Conservation (phyloP, 331 rosid genomes). For the Quercus lobata region DNA sequence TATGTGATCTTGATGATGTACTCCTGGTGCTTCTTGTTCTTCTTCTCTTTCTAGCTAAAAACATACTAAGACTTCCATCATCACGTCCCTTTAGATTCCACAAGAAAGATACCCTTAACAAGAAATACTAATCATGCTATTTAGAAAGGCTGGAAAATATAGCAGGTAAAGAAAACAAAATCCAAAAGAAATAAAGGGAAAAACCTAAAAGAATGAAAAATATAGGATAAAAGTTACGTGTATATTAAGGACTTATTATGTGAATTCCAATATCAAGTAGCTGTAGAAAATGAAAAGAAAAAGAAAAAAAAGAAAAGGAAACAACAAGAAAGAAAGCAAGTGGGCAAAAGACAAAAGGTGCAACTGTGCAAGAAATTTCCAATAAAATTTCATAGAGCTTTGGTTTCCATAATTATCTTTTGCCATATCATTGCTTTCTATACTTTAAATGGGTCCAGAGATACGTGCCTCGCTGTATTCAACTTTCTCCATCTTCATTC, state of each 20-base stretch:
- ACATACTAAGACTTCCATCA: slow-evolving; percentile 21
- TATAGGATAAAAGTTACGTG: not conserved
- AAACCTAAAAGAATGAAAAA: not conserved
- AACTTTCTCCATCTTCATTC: slow-evolving; percentile 27
- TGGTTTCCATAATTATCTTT: not conserved
- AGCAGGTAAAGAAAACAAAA: not conserved
- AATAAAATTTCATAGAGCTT: not conserved
- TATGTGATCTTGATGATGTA: slow-evolving; percentile 11
- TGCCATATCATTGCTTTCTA: slow-evolving; percentile 20
- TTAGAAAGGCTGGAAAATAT: not conserved
- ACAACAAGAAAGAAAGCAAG: not conserved
- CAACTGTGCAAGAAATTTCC: not conserved
- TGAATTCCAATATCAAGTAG: not conserved
- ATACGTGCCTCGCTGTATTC: slow-evolving; percentile 39
- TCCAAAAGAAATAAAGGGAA: not conserved
- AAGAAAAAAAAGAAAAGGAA: not conserved
- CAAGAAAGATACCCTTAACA: slow-evolving; percentile 54
- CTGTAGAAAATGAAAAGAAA: too few species aligned
- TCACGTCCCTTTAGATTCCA: slow-evolving; percentile 48
- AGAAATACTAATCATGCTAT: slow-evolving; percentile 32
- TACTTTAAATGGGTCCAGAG: slow-evolving; percentile 36
- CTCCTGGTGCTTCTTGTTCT: slow-evolving; percentile 22
- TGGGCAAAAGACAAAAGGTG: slow-evolving; percentile 15
- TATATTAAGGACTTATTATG: not conserved
- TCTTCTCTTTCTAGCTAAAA: slow-evolving; percentile 15